Evolutionary conservation across 2,329 filamentous ascomycete genomes (phyloP).

Genomic region (Arthrobotrys iridis): DNA sequence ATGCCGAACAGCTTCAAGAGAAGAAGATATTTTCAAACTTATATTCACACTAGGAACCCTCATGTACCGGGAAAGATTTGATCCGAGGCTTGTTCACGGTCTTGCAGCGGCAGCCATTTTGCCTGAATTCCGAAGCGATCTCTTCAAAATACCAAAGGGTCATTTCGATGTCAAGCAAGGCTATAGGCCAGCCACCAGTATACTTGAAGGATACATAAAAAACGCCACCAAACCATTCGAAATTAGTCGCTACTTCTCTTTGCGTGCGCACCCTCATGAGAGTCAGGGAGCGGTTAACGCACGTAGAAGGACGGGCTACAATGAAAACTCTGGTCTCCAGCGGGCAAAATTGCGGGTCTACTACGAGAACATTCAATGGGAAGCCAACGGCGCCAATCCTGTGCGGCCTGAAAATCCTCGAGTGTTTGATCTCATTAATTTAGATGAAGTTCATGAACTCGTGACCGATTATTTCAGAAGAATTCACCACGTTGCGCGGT

Average conservation of each 20-base stretch:
- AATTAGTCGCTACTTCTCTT: not conserved
- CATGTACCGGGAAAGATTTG: conserved; percentile 19
- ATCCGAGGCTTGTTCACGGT: conserved; percentile 26
- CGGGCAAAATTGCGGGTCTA: not conserved
- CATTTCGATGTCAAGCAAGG: conserved; percentile 21
- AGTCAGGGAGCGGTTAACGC: not conserved
- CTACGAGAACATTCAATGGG: conserved; percentile 16
- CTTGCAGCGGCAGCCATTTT: conserved; percentile 34
- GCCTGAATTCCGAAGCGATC: not conserved
- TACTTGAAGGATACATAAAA: conserved; percentile 12
- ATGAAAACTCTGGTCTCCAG: not conserved
- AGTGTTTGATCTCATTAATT: conserved; percentile 1
- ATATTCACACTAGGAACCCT: conserved; percentile 32
- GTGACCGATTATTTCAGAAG: conserved; percentile 5
- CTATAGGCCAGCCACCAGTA: not conserved
- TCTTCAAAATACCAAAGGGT: conserved; percentile 4
- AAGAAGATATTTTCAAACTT: conserved; percentile 9
- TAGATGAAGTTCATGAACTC: conserved; percentile 7
- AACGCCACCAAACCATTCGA: not conserved
- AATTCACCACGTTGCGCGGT: not conserved
- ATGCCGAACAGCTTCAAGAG: conserved; percentile 4
- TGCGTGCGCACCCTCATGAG: not conserved
- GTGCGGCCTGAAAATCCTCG: not conserved
- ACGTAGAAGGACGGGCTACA: conserved; percentile 9
- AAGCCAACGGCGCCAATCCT: not conserved